These are phyloP conservation scores for cucumber (Cucumis sativus) DNA, from an alignment of 306 rosid genomes.

Conservation along the genomic window DNA sequence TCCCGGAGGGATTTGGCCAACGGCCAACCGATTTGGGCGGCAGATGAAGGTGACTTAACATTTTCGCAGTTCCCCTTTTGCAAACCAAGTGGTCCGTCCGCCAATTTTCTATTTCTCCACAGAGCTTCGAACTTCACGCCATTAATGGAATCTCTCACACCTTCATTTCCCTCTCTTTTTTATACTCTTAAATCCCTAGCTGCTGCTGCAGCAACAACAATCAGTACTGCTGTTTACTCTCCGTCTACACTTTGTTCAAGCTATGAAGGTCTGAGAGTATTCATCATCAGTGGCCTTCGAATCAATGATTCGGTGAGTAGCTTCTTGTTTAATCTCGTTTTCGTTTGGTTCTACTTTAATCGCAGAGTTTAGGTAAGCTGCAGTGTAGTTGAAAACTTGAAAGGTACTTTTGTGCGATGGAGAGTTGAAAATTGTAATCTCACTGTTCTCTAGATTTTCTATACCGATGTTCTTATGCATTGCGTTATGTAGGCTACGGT, in stretches of 20 bases:
- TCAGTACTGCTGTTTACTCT: not conserved
- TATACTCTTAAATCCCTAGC: not conserved
- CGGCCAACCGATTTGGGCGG: not conserved
- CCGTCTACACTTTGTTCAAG: not conserved
- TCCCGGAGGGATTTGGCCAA: not conserved
- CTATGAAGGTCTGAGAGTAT: conserved; percentile 68
- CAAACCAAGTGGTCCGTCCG: not conserved
- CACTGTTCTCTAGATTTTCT: not conserved
- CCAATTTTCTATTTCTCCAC: not conserved
- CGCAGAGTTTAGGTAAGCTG: not conserved
- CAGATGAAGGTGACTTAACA: not conserved
- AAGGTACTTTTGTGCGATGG: not conserved
- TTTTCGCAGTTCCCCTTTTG: not conserved
- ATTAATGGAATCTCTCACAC: not conserved
- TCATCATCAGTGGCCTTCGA: conserved; percentile 59
- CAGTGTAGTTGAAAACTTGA: not conserved
- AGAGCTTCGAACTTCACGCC: not conserved
- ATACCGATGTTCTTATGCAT: not conserved
- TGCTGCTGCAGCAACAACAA: not conserved
- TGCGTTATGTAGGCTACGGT: conserved; percentile 54
- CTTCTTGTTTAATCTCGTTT: not conserved
- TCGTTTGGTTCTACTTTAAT: not conserved
- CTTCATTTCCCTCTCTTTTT: not conserved
- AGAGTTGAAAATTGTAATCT: not conserved
- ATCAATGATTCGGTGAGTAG: conserved; percentile 53